A percentile compares a stretch with the other conserved stretches of the same genome.
Conservation (phyloP, 805 yeast species). For the Kuraishia ogatae region DNA sequence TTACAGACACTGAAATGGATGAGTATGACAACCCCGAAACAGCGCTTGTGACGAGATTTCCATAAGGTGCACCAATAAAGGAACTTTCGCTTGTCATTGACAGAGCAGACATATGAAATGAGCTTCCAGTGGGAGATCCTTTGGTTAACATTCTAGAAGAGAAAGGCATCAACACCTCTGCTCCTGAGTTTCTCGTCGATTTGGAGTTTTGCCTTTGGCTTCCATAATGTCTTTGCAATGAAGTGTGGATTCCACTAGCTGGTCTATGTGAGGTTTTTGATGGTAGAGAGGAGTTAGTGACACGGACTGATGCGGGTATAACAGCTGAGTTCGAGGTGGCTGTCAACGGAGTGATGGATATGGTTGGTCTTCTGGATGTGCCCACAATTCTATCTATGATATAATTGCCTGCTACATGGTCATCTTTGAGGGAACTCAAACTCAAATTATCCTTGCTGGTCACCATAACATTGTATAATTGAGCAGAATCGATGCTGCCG, state of each 20-base stretch:
- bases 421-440: background rate
- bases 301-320: background rate
- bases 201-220: background rate
- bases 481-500: background rate
- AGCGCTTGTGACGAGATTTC: background rate
- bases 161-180: background rate
- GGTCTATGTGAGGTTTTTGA: background rate
- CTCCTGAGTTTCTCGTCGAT: background rate
- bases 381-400: background rate
- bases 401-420: background rate
- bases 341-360: background rate
- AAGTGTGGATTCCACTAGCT: background rate
- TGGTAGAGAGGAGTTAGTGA: too few relatives aligned
- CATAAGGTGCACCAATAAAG: background rate
- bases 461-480: background rate
- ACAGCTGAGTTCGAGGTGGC: background rate
- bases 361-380: background rate
- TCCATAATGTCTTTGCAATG: background rate
- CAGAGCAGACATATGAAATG: background rate
- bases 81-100: background rate
- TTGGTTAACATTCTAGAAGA: background rate
- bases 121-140: background rate
- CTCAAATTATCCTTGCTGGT: background rate
- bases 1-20: background rate
- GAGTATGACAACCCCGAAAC: background rate